These are phyloP conservation scores for Mortierella sp. DNA, from an alignment of 371 early-diverging fungal species.

Conservation along the genomic window DNA sequence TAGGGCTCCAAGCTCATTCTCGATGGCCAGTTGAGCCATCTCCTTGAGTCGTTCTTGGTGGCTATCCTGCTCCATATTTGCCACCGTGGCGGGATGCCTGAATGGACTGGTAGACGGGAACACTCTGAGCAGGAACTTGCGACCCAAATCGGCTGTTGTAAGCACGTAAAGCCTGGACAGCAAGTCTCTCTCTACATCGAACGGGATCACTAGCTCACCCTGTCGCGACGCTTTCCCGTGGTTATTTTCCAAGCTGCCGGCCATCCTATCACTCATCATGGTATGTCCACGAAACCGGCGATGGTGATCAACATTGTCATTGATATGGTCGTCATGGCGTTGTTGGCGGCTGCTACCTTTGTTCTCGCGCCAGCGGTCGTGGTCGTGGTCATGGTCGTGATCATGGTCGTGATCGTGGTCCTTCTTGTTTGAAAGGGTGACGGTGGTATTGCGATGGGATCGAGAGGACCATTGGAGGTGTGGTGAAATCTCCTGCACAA, in stretches of 20 bases:
- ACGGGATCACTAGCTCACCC: background rate
- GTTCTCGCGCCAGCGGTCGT: no score
- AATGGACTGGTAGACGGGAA: constrained; percentile 13
- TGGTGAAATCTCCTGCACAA: constrained; percentile 13
- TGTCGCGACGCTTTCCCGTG: background rate
- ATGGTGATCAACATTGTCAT: no score
- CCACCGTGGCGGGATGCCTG: constrained; percentile 11
- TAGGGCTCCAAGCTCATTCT: constrained; percentile 41
- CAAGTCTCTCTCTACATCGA: constrained; percentile 7
- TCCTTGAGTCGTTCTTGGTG: background rate
- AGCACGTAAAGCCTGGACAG: constrained; percentile 16
- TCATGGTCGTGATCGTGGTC: no score
- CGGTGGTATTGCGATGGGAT: constrained; percentile 1
- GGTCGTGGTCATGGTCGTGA: no score
- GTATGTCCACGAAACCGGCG: no score
- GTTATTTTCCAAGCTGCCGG: no score
- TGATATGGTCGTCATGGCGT: background rate
- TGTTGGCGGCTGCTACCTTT: no score
- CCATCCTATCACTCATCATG: no score
- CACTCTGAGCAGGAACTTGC: constrained; percentile 20
- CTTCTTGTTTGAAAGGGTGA: background rate
- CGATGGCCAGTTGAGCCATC: constrained; percentile 22
- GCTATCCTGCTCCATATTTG: background rate
- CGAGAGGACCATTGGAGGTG: background rate
- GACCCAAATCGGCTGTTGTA: background rate